phyloP scores from a whole-genome alignment of 345 rosid genomes.

The Streptanthus diversifolius region DNA sequence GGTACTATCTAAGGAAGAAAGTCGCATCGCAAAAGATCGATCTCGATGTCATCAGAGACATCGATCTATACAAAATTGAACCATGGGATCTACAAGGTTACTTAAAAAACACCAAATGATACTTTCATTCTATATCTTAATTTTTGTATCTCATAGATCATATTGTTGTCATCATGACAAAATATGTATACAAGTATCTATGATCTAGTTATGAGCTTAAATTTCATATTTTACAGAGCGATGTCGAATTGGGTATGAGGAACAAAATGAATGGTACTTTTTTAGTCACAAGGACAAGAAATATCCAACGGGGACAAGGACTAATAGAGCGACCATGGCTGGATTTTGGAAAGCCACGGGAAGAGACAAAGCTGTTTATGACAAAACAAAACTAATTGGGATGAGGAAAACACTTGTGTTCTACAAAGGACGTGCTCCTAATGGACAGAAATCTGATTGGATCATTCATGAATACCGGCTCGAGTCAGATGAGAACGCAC shows the following conservation, averaged over 20 bases:
- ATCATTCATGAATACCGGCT: neutral
- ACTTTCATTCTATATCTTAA: neutral
- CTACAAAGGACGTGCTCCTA: neutral
- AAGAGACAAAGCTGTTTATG: constrained; percentile 25
- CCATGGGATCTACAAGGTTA: constrained; percentile 98
- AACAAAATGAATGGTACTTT: constrained; percentile 12
- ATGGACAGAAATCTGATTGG: neutral
- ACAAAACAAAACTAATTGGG: constrained; percentile 46
- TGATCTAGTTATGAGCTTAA: neutral
- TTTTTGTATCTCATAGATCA: neutral
- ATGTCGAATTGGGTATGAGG: constrained; percentile 85
- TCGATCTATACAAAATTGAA: constrained; percentile 86
- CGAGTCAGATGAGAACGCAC: constrained; percentile 69
- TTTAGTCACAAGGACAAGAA: neutral
- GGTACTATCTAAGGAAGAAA: constrained; percentile 91
- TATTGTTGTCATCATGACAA: neutral
- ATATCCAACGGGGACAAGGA: neutral
- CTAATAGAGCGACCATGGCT: neutral
- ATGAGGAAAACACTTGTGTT: neutral
- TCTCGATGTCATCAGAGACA: constrained; percentile 89
- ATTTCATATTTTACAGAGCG: constrained; percentile 42
- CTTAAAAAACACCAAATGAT: neutral
- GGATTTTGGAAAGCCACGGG: neutral
- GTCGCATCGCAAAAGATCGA: constrained; percentile 90
- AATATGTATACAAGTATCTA: neutral